Evolutionary conservation across 495 filamentous ascomycete genomes (phyloP).

Genomic region (Penicillium pancosmium): DNA sequence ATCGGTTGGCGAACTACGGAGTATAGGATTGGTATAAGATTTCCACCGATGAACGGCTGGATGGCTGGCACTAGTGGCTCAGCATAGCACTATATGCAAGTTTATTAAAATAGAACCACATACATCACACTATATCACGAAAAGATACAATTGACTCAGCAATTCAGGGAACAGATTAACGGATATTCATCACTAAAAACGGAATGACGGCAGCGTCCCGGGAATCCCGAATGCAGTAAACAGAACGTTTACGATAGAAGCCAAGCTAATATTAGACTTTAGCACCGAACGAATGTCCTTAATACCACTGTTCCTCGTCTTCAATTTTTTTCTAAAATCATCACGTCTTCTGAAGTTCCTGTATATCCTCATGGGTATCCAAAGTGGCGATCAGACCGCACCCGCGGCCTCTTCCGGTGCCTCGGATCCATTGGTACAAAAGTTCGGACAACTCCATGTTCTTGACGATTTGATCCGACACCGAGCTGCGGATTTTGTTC

Average conservation of each 20-base stretch:
- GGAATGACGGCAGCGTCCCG: conserved; percentile 15
- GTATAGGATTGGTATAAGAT: neutral
- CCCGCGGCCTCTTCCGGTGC: conserved; percentile 13
- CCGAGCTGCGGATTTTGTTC: conserved; percentile 50
- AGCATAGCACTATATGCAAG: neutral
- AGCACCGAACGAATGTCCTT: neutral
- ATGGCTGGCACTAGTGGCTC: conserved; percentile 5
- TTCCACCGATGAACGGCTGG: neutral
- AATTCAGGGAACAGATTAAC: neutral
- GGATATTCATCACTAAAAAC: conserved; percentile 1
- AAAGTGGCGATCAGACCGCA: conserved; percentile 20
- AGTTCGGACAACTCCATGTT: conserved; percentile 40
- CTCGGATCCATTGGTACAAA: conserved; percentile 26
- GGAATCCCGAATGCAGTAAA: conserved; percentile 26
- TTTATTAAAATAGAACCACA: neutral
- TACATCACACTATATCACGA: too few species aligned
- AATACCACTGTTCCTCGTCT: neutral
- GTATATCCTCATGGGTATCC: conserved; percentile 33
- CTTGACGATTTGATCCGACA: conserved; percentile 54
- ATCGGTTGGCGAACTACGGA: too few species aligned
- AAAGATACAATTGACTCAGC: too few species aligned
- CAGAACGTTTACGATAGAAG: neutral
- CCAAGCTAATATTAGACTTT: neutral
- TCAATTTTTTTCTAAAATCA: neutral
- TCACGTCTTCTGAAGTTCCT: neutral